Evolutionary conservation across 305 asterid genomes (phyloP).

Genomic region (Coffea humblotiana): DNA sequence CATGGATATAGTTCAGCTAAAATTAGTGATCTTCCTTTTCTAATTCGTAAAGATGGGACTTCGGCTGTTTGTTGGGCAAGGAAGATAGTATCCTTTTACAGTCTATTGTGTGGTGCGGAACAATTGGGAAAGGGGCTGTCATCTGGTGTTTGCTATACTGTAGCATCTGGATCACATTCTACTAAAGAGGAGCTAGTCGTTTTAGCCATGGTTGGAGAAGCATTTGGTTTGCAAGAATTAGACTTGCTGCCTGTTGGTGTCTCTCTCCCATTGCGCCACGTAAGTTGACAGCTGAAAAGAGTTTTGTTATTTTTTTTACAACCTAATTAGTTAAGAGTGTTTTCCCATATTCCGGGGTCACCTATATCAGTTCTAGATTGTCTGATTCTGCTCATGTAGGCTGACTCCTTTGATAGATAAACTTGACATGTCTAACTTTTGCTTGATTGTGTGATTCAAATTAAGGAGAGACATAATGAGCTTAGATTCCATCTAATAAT

Average conservation of each 20-base stretch:
- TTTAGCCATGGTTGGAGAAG: constrained; percentile 97
- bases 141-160: constrained; percentile 76
- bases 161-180: constrained; percentile 67
- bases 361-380: background rate
- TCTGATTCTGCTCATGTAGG: background rate
- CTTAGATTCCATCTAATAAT: background rate
- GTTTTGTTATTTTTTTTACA: background rate
- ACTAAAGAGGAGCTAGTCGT: constrained; percentile 74
- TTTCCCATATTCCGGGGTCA: background rate
- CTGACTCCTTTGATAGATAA: background rate
- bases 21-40: constrained; percentile 61
- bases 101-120: constrained; percentile 86
- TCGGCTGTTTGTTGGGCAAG: constrained; percentile 79
- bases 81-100: constrained; percentile 79
- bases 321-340: background rate
- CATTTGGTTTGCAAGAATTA: constrained; percentile 82
- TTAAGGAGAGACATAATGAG: background rate
- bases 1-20: constrained; percentile 68
- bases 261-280: constrained; percentile 95
- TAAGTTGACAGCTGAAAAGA: constrained; percentile 41
- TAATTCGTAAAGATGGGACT: constrained; percentile 69
- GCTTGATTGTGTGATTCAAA: background rate
- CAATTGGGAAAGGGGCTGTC: constrained; percentile 59
- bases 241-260: constrained; percentile 95
- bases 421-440: background rate